Base-by-base conservation (phyloP, 352 stramenopile species). In the Plasmopara muralis region DNA sequence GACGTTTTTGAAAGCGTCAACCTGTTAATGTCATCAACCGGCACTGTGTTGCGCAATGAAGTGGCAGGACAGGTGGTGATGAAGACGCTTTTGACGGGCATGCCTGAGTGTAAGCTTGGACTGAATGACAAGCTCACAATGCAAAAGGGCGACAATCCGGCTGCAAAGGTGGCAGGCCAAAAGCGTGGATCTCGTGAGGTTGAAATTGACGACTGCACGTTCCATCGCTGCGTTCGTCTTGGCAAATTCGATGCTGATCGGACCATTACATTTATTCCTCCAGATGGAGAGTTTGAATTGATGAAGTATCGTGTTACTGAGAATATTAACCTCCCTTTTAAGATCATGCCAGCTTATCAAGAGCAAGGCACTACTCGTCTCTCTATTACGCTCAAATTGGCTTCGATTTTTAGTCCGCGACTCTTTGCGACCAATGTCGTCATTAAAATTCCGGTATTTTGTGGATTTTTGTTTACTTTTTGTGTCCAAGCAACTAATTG, bases 111-210 rank as follows among this genome's bases (percentile, higher is more conserved):
- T 77, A 98, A 99, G 49, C 71, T 99, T 61, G 95, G 95, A 18
- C 74, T 99, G 14, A 99, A 99, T 61, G 96, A 99, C 78, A 99
- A 99, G 66, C 74, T 99, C 40, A 96, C 96, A 28, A 98, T 99
- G 86, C 91, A 97, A 46, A 98, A 97, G 58, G 93, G 98, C 44
- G 72, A 77, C 37, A 51, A 57, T 1, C 59, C 65, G 0, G 55
- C 66, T 6, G 42, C 71, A 12, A 89, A 87, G 50, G 79, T 83
- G 18, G 71, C 74, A 0, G 75, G 74, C 1, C 79, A 89, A 49
- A 87, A 87, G 60, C 74, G 76, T n/a, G 72, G 73, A 9, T 80
- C 78, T 12, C 78, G 77, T 41, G 79, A 89, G 61, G 79, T 89
- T 34, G 79, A 89, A 72, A 98, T 99, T 60, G 95, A 98, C 67